Evolutionary conservation across 805 yeast species (phyloP).

Genomic region (Suhomyces faveliae): DNA sequence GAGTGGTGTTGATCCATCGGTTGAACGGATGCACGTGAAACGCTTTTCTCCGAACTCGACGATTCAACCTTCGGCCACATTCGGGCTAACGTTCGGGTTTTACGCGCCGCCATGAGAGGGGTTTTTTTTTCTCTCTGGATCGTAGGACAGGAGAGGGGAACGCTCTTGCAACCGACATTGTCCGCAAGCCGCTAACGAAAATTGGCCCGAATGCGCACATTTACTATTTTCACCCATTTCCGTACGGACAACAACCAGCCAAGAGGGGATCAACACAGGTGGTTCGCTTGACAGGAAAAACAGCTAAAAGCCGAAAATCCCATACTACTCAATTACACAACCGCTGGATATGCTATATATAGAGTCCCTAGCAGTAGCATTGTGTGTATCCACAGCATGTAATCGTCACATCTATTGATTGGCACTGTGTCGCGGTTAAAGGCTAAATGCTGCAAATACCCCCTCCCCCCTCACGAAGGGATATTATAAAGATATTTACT

Average conservation of each 20-base stretch:
- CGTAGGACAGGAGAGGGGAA: not conserved
- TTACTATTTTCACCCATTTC: not conserved
- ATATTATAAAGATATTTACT: too few relatives aligned
- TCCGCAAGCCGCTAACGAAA: not conserved
- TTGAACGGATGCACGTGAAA: conserved; percentile 5
- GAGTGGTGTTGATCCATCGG: conserved; percentile 3
- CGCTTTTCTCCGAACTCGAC: not conserved
- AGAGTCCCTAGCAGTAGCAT: too few relatives aligned
- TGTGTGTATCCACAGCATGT: too few relatives aligned
- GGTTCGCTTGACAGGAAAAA: not conserved
- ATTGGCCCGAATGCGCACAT: not conserved
- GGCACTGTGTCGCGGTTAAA: too few relatives aligned
- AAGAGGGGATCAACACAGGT: not conserved
- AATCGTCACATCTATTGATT: too few relatives aligned
- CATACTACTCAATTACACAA: too few relatives aligned
- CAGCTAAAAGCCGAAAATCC: not conserved
- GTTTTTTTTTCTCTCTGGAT: not conserved
- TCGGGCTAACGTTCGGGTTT: not conserved
- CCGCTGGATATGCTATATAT: too few relatives aligned
- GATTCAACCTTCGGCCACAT: not conserved
- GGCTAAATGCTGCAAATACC: not conserved
- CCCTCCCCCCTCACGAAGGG: not conserved
- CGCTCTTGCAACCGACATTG: not conserved
- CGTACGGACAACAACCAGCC: not conserved
- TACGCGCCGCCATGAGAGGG: not conserved